Percentiles rank a stretch among this genome's conserved stretches.
These are phyloP conservation scores for Sicyos baderoa DNA, from an alignment of 306 rosid genomes.

Conservation along the genomic window DNA sequence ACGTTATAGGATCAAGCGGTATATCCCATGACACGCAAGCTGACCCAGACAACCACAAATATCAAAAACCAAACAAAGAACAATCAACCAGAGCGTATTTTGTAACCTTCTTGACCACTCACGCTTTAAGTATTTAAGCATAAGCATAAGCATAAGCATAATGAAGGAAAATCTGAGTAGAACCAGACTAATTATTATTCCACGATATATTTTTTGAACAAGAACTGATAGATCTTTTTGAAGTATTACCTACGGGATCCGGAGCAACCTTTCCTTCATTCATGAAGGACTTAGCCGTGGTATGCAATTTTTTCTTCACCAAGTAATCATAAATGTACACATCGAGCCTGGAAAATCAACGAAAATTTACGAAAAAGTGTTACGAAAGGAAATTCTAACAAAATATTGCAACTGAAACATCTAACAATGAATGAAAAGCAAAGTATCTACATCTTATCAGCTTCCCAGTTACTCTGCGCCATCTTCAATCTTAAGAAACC, in stretches of 20 bases:
- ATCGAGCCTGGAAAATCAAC: constrained; percentile 67
- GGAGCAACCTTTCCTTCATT: constrained; percentile 92
- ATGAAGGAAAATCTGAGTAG: neutral
- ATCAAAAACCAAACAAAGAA: too few species aligned
- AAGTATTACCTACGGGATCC: constrained; percentile 80
- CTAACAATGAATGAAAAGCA: neutral
- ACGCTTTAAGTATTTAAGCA: neutral
- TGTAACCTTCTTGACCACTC: neutral
- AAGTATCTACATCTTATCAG: constrained; percentile 72
- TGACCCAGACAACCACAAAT: too few species aligned
- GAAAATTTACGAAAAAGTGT: neutral
- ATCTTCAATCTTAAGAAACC: constrained; percentile 28
- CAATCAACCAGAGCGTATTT: neutral
- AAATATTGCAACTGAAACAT: neutral
- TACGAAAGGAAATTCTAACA: neutral
- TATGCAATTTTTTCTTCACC: constrained; percentile 79
- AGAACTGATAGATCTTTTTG: neutral
- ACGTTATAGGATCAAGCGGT: too few species aligned
- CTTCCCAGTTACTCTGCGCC: constrained; percentile 98
- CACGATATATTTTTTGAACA: neutral
- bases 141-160: neutral
- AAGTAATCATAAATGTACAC: constrained; percentile 87
- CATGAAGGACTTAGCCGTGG: constrained; percentile 87
- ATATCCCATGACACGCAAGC: too few species aligned
- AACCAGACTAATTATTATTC: neutral